phyloP scores from a whole-genome alignment of 345 rosid genomes.

The Jatropha curcas region DNA sequence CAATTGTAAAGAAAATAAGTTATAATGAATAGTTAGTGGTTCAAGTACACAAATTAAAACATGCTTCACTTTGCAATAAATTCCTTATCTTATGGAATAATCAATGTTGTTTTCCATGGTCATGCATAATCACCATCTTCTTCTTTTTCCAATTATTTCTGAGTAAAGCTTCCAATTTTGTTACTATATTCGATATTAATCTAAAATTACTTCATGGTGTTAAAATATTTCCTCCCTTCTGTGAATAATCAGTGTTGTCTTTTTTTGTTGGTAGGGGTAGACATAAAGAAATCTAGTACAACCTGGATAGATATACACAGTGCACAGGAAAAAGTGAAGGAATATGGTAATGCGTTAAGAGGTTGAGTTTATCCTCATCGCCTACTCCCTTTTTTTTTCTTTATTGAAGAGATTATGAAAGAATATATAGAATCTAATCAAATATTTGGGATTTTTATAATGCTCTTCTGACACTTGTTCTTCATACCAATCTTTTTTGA shows the following conservation, averaged over 20 bases:
- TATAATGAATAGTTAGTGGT: not conserved
- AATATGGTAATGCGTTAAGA: slow-evolving; percentile 21
- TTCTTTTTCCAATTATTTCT: not conserved
- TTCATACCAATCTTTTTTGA: not conserved
- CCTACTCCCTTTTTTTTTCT: no score
- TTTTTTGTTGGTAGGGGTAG: slow-evolving; percentile 26
- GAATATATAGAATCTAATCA: not conserved
- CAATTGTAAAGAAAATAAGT: not conserved
- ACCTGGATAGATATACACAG: slow-evolving; percentile 20
- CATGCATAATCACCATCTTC: not conserved
- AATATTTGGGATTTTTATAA: not conserved
- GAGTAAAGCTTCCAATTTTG: not conserved
- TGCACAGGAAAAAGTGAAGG: slow-evolving; percentile 22
- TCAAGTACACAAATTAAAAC: not conserved
- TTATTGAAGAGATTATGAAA: not conserved
- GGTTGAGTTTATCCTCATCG: no score
- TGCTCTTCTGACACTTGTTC: not conserved
- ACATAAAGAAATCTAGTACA: slow-evolving; percentile 29
- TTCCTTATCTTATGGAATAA: not conserved
- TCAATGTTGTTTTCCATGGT: not conserved
- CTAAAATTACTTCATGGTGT: slow-evolving; percentile 6
- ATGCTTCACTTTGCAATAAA: not conserved
- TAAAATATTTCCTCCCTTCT: not conserved
- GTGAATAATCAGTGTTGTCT: slow-evolving; percentile 10
- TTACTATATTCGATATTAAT: not conserved